Evolutionary conservation across 2,329 filamentous ascomycete species (phyloP), one percentile per base, ranked within the genome.

Genomic region (Verruconis gallopava): DNA sequence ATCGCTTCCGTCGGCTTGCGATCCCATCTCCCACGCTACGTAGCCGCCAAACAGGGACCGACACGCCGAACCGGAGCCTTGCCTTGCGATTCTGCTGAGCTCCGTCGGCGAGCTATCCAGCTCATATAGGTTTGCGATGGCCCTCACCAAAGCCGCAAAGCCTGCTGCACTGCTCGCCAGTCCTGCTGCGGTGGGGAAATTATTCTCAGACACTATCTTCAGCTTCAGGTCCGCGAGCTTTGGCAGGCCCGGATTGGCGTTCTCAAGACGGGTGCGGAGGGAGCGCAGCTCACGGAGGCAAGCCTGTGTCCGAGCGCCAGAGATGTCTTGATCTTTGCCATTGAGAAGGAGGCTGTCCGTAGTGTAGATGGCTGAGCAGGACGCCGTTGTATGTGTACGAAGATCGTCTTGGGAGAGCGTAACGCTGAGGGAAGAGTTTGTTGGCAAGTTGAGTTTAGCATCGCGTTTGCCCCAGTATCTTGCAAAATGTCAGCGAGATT

Each of bases 381-480:
- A 86, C 48, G 91, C 91, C 42, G 93, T 96, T 37, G 91, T 98
- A 61, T 95, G 81, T 44, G 91, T 95, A 58, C 88, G 85, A 48
- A 98, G 78, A 58, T 95, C 89, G 61, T 76, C 72, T 66, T 98
- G 91, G 39, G 86, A 91, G 54, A 98, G 82, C 43, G 91, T 98
- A 45, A 98, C 89, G 48, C 85, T 94, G 57, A 98, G 79, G 50
- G 91, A 98, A 50, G 85, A 93, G 71, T 98, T 98, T 59, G 91
- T 96, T 25, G 91, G 91, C 44, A 96, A 81, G 65, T 98, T 98
- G 54, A 96, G 77, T 60, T 83, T 85, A 40, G 84, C 66, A 64
- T 96, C 88, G 48, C 91, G 84, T 68, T 98, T 98, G 53, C 93
- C 91, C 91, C 93, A 98, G 75, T 98, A 82, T 60, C 73, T 77